Conservation (phyloP, 805 yeast genomes). For the Yarrowia osloensis region DNA sequence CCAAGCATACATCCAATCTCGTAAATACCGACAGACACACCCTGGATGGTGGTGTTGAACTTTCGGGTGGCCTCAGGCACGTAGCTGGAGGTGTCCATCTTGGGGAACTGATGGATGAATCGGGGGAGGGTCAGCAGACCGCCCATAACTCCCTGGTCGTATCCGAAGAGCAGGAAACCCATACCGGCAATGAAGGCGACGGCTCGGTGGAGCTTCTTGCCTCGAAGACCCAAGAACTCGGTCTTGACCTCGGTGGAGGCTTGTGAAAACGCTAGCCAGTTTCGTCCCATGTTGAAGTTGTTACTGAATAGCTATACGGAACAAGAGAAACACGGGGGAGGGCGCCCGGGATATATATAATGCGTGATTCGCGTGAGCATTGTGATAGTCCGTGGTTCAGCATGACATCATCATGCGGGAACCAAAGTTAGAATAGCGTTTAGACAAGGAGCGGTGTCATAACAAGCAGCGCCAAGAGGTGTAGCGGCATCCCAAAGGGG, state of each 20-base stretch:
- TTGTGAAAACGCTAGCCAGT: conserved; percentile 18
- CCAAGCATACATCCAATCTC: conserved; percentile 54
- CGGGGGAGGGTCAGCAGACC: conserved; percentile 64
- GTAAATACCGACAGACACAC: conserved; percentile 41
- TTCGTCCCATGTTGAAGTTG: conserved; percentile 4
- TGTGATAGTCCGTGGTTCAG: not conserved
- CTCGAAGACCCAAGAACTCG: conserved; percentile 34
- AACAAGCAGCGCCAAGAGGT: conserved; percentile 21
- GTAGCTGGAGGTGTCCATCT: conserved; percentile 27
- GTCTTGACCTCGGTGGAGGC: conserved; percentile 26
- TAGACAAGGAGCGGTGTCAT: conserved; percentile 19
- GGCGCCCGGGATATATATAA: not conserved
- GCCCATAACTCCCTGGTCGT: conserved; percentile 77
- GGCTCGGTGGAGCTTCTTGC: conserved; percentile 33
- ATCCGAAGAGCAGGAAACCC: conserved; percentile 57
- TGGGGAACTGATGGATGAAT: conserved; percentile 36
- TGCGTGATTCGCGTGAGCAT: not conserved
- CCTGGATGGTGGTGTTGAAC: conserved; percentile 35
- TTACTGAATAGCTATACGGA: not conserved
- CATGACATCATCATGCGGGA: conserved; percentile 12
- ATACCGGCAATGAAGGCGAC: conserved; percentile 35
- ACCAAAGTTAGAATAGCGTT: not conserved
- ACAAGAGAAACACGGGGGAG: not conserved
- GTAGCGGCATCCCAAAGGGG: conserved; percentile 27
- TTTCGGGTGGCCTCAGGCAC: conserved; percentile 2